Base-by-base conservation (phyloP, 2,329 filamentous ascomycete genomes). In the Diaporthe ampelina region DNA sequence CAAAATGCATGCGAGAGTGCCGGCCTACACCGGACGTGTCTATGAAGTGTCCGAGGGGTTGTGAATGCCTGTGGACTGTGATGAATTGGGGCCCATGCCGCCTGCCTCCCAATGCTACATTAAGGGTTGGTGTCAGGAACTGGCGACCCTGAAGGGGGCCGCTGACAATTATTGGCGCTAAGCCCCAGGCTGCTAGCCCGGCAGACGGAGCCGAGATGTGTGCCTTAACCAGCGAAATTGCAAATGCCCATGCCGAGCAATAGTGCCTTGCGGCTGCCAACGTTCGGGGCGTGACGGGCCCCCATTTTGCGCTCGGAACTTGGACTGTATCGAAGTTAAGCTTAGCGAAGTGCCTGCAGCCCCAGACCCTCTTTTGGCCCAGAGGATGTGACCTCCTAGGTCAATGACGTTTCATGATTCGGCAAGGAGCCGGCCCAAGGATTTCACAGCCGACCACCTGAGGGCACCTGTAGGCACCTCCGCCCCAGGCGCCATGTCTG, bases 361-460 rank as follows among this genome's bases (percentile, higher is more conserved):
- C 69, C 57, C 69, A 63, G 69, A 63, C 69, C 69, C 69, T 72
- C 69, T 63, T 72, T 72, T 61, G 32, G 26, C 50, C 54, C 24
- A 61, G 69, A 59, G 69, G 69, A 24, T 61, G 69, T 24, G 32
- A 61, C 69, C 57, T 59, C 32, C 48, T 72, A 72, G 68, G 68
- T 48, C 68, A 48, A 21, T 70, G 52, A 58, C 57, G 70, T 72
- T 72, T 72, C 70, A 72, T 52, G 70, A 72, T 72, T 63, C 45
- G 70, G 70, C 37, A 59, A 54, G 57, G 57, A 13, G n/a, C 57
- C 57, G 43, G 56, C 43, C 48, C 59, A 72, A 61, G 59, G 57
- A 54, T 54, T 63, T 72, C 48, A 21, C 52, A 63, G 57, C 32
- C 45, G 58, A 26, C 24, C 54, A 45, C 13, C 63, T 52, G 32